These are phyloP conservation scores for Cladosporium sphaerospermum DNA, from an alignment of 2,329 filamentous ascomycete genomes.

Conservation along the genomic window DNA sequence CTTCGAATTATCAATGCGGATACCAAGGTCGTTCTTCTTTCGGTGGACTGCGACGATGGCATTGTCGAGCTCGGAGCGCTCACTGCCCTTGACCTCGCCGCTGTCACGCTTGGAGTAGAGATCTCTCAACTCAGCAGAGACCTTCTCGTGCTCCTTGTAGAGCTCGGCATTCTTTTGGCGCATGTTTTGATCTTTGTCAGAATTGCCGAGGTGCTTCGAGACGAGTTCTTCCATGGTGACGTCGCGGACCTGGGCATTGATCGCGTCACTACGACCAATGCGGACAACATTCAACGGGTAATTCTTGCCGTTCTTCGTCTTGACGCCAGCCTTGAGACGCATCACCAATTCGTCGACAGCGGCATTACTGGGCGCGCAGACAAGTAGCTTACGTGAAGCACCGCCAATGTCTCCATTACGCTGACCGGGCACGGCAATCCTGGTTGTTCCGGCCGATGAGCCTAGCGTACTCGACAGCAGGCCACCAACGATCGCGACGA, in stretches of 20 bases:
- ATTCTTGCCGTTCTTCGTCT: constrained; percentile 63
- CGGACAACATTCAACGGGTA: constrained; percentile 83
- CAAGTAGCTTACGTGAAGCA: constrained; percentile 74
- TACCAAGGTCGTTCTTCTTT: constrained; percentile 68
- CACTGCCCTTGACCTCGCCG: constrained; percentile 42
- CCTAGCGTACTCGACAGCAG: constrained; percentile 60
- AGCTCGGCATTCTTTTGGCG: constrained; percentile 56
- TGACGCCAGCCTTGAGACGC: constrained; percentile 81
- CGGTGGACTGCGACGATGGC: constrained; percentile 73
- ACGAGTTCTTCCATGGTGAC: constrained; percentile 93
- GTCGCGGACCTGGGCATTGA: constrained; percentile 81
- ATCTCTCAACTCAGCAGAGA: constrained; percentile 60
- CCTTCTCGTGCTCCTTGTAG: constrained; percentile 59
- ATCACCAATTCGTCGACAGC: constrained; percentile 94
- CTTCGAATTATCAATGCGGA: constrained; percentile 78
- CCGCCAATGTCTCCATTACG: constrained; percentile 20
- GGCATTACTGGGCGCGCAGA: constrained; percentile 97
- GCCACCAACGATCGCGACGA: constrained; percentile 89
- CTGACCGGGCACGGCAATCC: constrained; percentile 32
- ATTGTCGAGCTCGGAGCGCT: constrained; percentile 62
- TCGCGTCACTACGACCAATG: constrained; percentile 82
- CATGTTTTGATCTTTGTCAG: constrained; percentile 32
- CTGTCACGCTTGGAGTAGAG: constrained; percentile 63
- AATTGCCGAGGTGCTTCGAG: constrained; percentile 57
- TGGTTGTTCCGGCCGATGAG: constrained; percentile 19